Base-by-base conservation (phyloP, 2,329 filamentous ascomycete genomes). In the Epichloe typhina region DNA sequence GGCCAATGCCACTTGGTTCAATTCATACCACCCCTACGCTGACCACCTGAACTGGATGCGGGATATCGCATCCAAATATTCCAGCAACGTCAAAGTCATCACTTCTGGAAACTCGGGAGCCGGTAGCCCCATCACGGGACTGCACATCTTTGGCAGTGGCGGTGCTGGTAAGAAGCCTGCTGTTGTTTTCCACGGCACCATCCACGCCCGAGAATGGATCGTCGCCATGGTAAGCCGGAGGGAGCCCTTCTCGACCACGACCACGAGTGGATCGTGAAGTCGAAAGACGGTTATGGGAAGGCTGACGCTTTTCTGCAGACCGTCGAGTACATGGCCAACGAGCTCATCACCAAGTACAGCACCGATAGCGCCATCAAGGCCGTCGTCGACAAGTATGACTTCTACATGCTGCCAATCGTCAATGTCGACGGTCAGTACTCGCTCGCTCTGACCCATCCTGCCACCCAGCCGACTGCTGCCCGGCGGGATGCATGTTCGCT, bases 121-220 rank as follows among this genome's bases (percentile, higher is more conserved):
- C 49, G 73, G 72, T 2, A 68, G 72, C 38, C 54, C 64, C 50
- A 88, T 90, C 49, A 75, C 77, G 8, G 86, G 82, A 0, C 65
- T 81, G 43, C 77, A 80, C 54, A 66, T 81, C 50, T 80, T 69
- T 62, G 77, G 77, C 2, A 65, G 58, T 49, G 59, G 58, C 1
- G 68, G 69, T 1, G 67, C 66, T 46, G 70, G 72, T 19, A 62
- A 58, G 31, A 76, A 75, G 55, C 75, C 75, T 1, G 77, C 74
- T 19, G 62, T 79, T 38, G 67, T 81, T 38, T 72, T 76, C 58
- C 77, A 82, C 60, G 73, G 72, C 9, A 80, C 73, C 21, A 74
- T 79, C 12, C 79, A 83, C 59, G 76, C 77, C 8, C 69, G 79
- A 44, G 78, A 82, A 60, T 82, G 78, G 79, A 77, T 82, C 50